These are phyloP conservation scores for Candida tunisiensis DNA, from an alignment of 1,139 yeast genomes.

Conservation along the genomic window DNA sequence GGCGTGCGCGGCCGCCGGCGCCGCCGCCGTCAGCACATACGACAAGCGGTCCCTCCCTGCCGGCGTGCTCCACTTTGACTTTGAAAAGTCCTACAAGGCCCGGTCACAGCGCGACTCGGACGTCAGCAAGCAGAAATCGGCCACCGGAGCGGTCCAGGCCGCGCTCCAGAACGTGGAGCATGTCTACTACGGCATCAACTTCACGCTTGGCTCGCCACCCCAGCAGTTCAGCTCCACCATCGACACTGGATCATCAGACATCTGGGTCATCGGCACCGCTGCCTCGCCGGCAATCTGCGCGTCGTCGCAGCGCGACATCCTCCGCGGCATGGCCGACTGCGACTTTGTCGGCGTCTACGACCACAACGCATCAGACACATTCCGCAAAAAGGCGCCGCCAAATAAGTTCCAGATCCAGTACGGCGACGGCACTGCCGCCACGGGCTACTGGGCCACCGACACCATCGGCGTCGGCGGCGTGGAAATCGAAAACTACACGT, in stretches of 20 bases:
- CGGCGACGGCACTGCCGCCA: conserved; percentile 1
- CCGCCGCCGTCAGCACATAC: too few species aligned
- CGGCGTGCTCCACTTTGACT: not conserved
- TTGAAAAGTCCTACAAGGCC: too few species aligned
- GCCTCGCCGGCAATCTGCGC: conserved; percentile 18
- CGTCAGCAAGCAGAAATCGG: too few species aligned
- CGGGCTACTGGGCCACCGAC: not conserved
- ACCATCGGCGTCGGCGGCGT: not conserved
- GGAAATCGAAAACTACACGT: not conserved
- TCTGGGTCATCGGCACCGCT: conserved; percentile 21
- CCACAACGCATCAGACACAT: not conserved
- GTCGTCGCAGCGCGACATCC: too few species aligned
- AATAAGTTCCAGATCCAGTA: conserved; percentile 11
- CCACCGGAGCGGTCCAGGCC: too few species aligned
- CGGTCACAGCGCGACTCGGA: too few species aligned
- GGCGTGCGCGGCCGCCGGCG: too few species aligned
- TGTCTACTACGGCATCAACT: conserved; percentile 16
- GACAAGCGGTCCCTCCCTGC: too few species aligned
- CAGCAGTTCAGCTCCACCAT: conserved; percentile 16
- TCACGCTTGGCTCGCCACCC: conserved; percentile 5
- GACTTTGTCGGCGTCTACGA: not conserved
- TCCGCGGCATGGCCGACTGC: too few species aligned
- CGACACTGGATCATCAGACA: conserved; percentile 31
- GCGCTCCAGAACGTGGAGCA: too few species aligned
- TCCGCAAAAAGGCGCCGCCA: conserved; percentile 1